A percentile compares a stretch with the other conserved stretches of the same genome.
Conservation (phyloP, 352 stramenopile genomes). For the Globisporangium nunn region DNA sequence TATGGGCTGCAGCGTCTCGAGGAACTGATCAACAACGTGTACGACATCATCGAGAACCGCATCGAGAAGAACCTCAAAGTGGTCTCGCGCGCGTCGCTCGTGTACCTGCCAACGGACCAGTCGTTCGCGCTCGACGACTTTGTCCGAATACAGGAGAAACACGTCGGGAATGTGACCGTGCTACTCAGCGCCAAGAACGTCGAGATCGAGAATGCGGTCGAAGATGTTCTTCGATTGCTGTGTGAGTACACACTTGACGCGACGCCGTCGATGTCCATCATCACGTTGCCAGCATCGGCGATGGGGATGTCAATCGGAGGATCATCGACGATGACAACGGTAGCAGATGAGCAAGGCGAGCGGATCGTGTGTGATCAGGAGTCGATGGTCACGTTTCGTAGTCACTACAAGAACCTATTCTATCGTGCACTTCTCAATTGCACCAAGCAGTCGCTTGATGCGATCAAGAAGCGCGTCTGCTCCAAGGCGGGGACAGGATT, state of each 20-base stretch:
- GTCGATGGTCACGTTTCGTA: conserved; percentile 41
- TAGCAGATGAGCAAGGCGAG: conserved; percentile 8
- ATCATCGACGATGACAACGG: conserved; percentile 3
- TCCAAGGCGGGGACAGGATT: conserved; percentile 74
- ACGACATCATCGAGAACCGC: conserved; percentile 79
- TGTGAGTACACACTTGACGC: conserved; percentile 61
- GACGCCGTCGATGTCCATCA: conserved; percentile 6
- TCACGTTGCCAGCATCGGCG: conserved; percentile 6
- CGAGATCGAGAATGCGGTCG: conserved; percentile 82
- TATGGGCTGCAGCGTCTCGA: conserved; percentile 61
- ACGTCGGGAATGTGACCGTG: conserved; percentile 51
- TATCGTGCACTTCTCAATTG: conserved; percentile 77
- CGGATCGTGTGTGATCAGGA: conserved; percentile 27
- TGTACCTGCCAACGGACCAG: conserved; percentile 70
- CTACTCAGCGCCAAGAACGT: conserved; percentile 75
- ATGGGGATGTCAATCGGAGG: conserved; percentile 5
- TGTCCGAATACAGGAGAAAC: conserved; percentile 73
- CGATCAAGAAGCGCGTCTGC: conserved; percentile 80
- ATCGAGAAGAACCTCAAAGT: conserved; percentile 84
- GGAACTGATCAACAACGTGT: conserved; percentile 76
- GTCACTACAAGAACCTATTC: conserved; percentile 78
- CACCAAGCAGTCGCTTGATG: conserved; percentile 70
- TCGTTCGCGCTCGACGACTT: conserved; percentile 87
- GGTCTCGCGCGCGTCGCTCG: conserved; percentile 69
- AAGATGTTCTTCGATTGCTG: conserved; percentile 67